A percentile compares a stretch with the other conserved stretches of the same genome.
phyloP scores from a whole-genome alignment of 2,329 filamentous ascomycete genomes.

The Neofusicoccum laricinum region DNA sequence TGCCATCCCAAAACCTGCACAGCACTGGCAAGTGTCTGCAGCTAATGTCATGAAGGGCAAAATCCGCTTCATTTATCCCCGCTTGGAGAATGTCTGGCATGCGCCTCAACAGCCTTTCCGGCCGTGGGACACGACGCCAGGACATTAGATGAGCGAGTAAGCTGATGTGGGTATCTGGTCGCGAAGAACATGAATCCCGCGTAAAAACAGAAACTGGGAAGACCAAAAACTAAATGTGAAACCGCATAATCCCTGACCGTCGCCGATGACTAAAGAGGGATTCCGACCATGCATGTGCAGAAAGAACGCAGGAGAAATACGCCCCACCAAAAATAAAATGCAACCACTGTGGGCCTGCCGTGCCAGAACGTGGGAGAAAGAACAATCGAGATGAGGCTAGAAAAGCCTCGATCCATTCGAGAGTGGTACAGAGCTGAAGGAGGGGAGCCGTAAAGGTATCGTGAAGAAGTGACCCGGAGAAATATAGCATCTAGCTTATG shows the following conservation, averaged over 20 bases:
- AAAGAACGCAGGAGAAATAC: background rate
- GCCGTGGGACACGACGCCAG: background rate
- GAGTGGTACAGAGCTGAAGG: background rate
- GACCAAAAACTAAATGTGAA: background rate
- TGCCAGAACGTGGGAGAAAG: background rate
- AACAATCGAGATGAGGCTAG: background rate
- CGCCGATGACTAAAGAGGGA: constrained; percentile 6
- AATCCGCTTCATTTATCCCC: background rate
- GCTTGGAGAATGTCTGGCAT: background rate
- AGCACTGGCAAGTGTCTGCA: background rate
- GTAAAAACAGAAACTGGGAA: background rate
- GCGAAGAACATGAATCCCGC: background rate
- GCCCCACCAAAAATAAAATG: background rate
- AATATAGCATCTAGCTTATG: background rate
- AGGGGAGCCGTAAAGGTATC: background rate
- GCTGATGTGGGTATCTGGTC: constrained; percentile 9
- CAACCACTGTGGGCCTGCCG: background rate
- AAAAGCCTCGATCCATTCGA: background rate
- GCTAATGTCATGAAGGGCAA: background rate
- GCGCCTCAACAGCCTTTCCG: background rate
- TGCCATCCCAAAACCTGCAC: background rate
- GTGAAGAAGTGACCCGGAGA: background rate
- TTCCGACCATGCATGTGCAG: constrained; percentile 1
- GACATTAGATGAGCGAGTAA: background rate
- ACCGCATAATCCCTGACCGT: background rate